Evolutionary conservation across 768 basidiomycete species (phyloP).

Genomic region (Boletus rubescentipes): DNA sequence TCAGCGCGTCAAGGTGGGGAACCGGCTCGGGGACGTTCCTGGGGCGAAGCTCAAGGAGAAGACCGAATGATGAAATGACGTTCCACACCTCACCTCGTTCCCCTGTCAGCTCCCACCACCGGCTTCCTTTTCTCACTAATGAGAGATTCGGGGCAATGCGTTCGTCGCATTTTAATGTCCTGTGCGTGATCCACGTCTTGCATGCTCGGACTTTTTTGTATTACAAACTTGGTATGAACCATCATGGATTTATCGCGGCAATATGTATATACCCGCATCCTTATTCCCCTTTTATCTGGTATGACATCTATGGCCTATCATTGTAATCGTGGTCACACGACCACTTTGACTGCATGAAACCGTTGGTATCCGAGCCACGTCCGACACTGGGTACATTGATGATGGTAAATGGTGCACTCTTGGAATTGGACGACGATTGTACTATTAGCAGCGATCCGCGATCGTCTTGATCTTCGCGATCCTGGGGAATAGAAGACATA

Average conservation of each 20-base stretch:
- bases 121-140: neutral
- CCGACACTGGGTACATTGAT: no score
- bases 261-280: constrained; percentile 18
- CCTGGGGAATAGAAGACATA: no score
- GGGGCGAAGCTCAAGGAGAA: constrained; percentile 30
- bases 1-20: constrained; percentile 84
- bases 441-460: no score
- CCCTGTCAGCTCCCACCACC: neutral
- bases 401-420: no score
- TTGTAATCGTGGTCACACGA: neutral
- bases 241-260: constrained; percentile 7
- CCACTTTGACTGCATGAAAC: no score
- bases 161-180: no score
- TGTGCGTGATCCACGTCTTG: neutral
- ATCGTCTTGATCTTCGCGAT: no score
- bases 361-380: no score
- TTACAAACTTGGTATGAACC: constrained; percentile 1
- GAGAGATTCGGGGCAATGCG: neutral
- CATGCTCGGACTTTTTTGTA: neutral
- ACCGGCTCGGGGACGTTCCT: constrained; percentile 65
- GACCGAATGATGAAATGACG: constrained; percentile 23
- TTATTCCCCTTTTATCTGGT: constrained; percentile 2
- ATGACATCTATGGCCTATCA: neutral
- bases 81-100: no score
- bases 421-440: no score